Percentiles rank a stretch among this genome's conserved stretches.
phyloP scores from a whole-genome alignment of 768 basidiomycete species.

The Rhizopogon roseolus region DNA sequence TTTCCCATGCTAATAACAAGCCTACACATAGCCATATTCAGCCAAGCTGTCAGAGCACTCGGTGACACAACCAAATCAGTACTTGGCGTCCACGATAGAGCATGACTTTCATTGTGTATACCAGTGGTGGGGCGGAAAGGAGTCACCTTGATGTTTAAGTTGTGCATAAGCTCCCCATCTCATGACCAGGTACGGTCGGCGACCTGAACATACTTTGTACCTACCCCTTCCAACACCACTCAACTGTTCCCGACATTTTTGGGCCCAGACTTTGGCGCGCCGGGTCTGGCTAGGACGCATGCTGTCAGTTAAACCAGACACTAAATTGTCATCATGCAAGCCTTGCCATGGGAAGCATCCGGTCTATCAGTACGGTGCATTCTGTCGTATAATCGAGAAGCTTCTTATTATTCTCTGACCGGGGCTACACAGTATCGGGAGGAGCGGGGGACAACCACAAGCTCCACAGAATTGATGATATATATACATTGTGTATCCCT shows the following conservation, averaged over 20 bases:
- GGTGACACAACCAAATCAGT: not conserved
- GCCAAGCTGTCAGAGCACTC: not conserved
- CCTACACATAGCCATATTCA: not conserved
- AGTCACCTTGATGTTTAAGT: not conserved
- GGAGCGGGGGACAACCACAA: no score
- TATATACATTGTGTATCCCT: no score
- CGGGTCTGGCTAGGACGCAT: no score
- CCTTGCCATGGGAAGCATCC: no score
- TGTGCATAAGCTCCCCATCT: no score
- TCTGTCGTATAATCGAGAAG: no score
- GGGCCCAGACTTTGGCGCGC: not conserved
- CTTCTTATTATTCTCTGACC: no score
- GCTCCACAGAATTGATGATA: no score
- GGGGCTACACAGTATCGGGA: no score
- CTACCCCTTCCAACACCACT: not conserved
- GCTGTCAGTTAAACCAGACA: no score
- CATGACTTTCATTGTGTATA: not conserved
- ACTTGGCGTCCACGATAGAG: not conserved
- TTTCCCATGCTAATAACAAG: not conserved
- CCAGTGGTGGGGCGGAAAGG: not conserved
- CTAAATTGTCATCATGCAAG: no score
- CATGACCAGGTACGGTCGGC: not conserved
- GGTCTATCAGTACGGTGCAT: no score
- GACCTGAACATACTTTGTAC: not conserved
- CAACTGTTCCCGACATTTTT: not conserved